Evolutionary conservation across 148 eudicot genomes (phyloP).

Genomic region (Rhododendron kiyosumense): DNA sequence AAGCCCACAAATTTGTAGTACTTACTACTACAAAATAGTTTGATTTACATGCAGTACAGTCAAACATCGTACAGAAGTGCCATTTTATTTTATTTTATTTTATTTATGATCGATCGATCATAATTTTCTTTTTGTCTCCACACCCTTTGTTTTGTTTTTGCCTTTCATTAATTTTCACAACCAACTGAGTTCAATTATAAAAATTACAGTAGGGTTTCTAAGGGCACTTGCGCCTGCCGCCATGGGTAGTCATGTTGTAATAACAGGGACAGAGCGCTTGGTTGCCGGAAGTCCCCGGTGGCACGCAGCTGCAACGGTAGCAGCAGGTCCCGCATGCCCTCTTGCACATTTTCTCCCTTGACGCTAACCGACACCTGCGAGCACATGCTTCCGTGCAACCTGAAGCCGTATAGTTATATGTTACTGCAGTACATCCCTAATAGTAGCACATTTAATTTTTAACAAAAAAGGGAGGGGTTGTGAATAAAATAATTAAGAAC

Average conservation of each 20-base stretch:
- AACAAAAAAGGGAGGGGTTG: too few species aligned
- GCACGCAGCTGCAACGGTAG: conserved; percentile 43
- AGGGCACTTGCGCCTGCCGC: conserved; percentile 38
- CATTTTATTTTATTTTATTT: not conserved
- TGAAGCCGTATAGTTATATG: not conserved
- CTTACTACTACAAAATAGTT: not conserved
- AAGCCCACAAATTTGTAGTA: not conserved
- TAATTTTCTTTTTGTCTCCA: not conserved
- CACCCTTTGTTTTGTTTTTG: not conserved
- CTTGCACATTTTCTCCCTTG: conserved; percentile 25
- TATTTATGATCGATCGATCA: not conserved
- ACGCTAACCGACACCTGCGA: conserved; percentile 4
- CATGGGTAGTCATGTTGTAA: conserved; percentile 28
- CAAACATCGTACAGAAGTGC: not conserved
- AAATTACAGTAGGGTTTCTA: not conserved
- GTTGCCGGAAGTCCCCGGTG: conserved; percentile 35
- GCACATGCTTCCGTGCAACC: not conserved
- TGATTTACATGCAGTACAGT: not conserved
- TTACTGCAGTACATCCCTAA: too few species aligned
- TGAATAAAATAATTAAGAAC: too few species aligned
- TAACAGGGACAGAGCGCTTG: conserved; percentile 37
- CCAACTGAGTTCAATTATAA: not conserved
- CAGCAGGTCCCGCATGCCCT: conserved; percentile 44
- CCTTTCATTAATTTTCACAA: not conserved
- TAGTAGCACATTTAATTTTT: too few species aligned